Percentiles rank a stretch among this genome's conserved stretches.
Conservation (phyloP, 768 basidiomycete genomes). For the Psilocybe cyanescens region DNA sequence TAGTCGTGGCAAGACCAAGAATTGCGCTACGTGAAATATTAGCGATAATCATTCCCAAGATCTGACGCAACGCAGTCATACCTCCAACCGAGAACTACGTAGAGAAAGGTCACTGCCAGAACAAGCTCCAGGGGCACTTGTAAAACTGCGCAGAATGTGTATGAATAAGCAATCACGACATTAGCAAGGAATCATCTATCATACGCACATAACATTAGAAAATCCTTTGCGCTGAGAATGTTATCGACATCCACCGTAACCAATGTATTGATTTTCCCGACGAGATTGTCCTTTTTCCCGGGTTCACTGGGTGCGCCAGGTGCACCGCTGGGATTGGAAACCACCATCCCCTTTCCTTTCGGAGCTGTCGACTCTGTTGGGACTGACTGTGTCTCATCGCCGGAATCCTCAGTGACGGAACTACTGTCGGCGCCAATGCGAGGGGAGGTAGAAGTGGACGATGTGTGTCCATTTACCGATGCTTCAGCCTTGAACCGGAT, state of each 20-base stretch:
- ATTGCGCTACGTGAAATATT: conserved; percentile 17
- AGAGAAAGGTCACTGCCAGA: conserved; percentile 46
- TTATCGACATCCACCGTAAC: conserved; percentile 64
- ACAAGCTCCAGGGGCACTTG: conserved; percentile 43
- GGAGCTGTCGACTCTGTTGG: conserved; percentile 6
- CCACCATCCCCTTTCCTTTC: conserved; percentile 1
- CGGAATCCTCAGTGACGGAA: not conserved
- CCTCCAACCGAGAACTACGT: conserved; percentile 51
- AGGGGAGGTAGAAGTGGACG: not conserved
- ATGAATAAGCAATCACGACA: not conserved
- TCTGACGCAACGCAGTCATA: conserved; percentile 12
- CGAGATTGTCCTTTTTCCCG: conserved; percentile 48
- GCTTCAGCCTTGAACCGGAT: conserved; percentile 63
- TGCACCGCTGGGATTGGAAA: conserved; percentile 3
- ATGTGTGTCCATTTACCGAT: not conserved
- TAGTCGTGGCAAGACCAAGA: conserved; percentile 52
- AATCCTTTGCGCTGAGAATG: conserved; percentile 38
- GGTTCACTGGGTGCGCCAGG: conserved; percentile 2
- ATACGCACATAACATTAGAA: conserved; percentile 31
- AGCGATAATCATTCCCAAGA: not conserved
- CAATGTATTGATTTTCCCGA: conserved; percentile 79
- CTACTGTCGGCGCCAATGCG: conserved; percentile 3
- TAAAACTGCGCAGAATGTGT: conserved; percentile 20
- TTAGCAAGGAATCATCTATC: not conserved
- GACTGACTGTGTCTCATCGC: conserved; percentile 24